These are phyloP conservation scores for Euphorbia peplus DNA, from an alignment of 345 rosid species.

Conservation along the genomic window DNA sequence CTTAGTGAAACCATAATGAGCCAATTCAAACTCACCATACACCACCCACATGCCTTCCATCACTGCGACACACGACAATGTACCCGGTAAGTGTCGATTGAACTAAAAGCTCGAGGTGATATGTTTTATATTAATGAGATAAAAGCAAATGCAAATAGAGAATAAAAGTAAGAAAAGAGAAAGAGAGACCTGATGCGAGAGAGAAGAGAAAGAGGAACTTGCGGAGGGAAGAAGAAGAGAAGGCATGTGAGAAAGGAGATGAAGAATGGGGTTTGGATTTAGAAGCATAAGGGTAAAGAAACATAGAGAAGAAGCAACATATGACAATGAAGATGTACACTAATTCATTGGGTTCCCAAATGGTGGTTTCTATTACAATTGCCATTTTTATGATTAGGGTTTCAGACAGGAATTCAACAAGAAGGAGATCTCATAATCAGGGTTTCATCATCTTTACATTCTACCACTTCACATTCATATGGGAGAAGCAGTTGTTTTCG, in stretches of 20 bases:
- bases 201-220: slow-evolving; percentile 62
- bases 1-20: slow-evolving; percentile 39
- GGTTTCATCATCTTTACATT: too few relatives aligned
- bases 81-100: too few relatives aligned
- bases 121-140: too few relatives aligned
- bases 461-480: too few relatives aligned
- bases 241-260: neutral
- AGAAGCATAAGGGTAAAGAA: slow-evolving; percentile 48
- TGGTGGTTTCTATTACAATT: slow-evolving; percentile 57
- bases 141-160: neutral
- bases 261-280: slow-evolving; percentile 26
- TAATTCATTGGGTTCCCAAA: slow-evolving; percentile 66
- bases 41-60: slow-evolving; percentile 79
- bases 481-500: too few relatives aligned
- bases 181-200: slow-evolving; percentile 64
- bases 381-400: slow-evolving; percentile 37
- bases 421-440: neutral
- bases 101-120: too few relatives aligned
- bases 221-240: slow-evolving; percentile 40
- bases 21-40: slow-evolving; percentile 73
- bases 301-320: slow-evolving; percentile 52
- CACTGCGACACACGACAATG: slow-evolving; percentile 27
- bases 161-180: neutral
- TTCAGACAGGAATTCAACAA: neutral
- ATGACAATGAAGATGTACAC: slow-evolving; percentile 54